Conservation (phyloP, 148 eudicot species). For the Rhododendron ferrugineum region DNA sequence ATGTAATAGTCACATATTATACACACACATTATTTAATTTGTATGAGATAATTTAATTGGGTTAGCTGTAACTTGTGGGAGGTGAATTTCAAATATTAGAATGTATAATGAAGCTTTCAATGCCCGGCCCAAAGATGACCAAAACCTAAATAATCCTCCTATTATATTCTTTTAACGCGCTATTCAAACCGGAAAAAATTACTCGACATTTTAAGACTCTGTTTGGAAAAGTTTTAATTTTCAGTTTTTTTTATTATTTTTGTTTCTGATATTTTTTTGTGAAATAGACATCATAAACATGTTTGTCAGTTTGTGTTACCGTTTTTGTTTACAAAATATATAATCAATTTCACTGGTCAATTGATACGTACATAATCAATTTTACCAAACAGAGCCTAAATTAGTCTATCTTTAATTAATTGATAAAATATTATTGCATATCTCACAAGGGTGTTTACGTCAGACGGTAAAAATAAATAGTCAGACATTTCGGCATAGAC, state of each 20-base stretch:
- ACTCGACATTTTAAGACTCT: neutral
- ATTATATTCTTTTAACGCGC: neutral
- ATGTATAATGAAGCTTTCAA: neutral
- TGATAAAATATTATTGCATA: neutral
- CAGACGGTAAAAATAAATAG: neutral
- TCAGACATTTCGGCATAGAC: neutral
- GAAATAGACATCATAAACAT: too few species aligned
- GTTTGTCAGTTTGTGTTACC: too few species aligned
- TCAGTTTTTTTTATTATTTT: too few species aligned
- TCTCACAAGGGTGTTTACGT: neutral
- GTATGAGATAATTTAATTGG: neutral
- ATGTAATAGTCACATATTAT: neutral
- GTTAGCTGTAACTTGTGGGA: neutral
- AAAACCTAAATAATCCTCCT: neutral
- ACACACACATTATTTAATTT: neutral
- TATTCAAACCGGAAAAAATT: neutral
- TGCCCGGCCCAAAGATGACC: neutral
- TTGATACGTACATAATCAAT: too few species aligned
- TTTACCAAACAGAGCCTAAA: too few species aligned
- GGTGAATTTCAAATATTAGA: neutral
- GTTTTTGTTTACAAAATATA: too few species aligned
- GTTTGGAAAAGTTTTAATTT: too few species aligned
- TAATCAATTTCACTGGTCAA: too few species aligned
- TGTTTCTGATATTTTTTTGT: too few species aligned
- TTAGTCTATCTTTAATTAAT: neutral